These are phyloP conservation scores for Pseudogymnoascus sp. DNA, from an alignment of 2,329 filamentous ascomycete genomes.

Conservation along the genomic window DNA sequence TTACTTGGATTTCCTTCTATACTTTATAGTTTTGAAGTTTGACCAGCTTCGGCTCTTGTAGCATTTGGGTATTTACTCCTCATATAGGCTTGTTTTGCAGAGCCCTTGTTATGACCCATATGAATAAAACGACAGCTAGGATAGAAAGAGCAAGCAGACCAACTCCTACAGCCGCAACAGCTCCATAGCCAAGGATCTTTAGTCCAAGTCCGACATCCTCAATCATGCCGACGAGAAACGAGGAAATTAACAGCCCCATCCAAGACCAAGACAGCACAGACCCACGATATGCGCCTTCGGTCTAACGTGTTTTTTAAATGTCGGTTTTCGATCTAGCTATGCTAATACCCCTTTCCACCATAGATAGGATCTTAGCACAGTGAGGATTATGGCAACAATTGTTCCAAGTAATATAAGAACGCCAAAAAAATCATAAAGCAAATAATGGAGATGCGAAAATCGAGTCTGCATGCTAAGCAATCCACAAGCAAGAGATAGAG, in stretches of 20 bases:
- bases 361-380: not conserved
- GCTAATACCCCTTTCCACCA: not conserved
- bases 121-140: not conserved
- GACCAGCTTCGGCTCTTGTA: not conserved
- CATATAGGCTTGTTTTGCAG: too few species aligned
- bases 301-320: not conserved
- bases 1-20: not conserved
- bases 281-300: not conserved
- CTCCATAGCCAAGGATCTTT: not conserved
- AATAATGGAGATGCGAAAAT: not conserved
- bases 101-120: too few species aligned
- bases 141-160: not conserved
- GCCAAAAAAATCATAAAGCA: not conserved
- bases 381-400: not conserved
- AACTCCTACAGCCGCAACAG: not conserved
- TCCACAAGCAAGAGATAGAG: not conserved
- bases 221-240: not conserved
- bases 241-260: not conserved
- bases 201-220: not conserved
- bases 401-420: not conserved
- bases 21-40: too few species aligned
- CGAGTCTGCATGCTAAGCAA: not conserved
- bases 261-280: not conserved
- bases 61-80: not conserved
- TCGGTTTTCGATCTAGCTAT: not conserved